Evolutionary conservation across 2,329 filamentous ascomycete species (phyloP), one percentile per base, ranked within the genome.

Genomic region (Myriosclerotinia curreyana): DNA sequence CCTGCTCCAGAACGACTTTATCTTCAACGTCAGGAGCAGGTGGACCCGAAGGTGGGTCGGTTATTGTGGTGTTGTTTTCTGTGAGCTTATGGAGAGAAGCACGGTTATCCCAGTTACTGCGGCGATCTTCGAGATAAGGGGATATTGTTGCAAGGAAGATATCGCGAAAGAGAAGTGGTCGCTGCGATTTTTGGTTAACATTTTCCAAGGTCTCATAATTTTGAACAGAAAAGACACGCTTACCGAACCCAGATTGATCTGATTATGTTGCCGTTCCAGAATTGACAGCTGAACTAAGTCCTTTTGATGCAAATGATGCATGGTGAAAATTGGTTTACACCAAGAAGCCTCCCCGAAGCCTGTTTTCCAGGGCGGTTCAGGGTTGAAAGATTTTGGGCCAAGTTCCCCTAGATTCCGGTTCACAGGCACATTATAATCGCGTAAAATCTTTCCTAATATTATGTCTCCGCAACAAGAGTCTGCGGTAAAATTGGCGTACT

Each of bases 291-390:
- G 36, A 15, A 58, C 52, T 6, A 64, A 22, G 53, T 67, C 66
- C 11, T 46, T 55, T 8, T 62, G 61, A 42, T 67, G 66, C 15
- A 67, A 22, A 58, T 66, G 64, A 60, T 67, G 66, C 14, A 66
- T 64, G 3, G 51, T 60, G 36, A 67, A 66, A 34, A 66, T 44
- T 31, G 61, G 58, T 36, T 22, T 48, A 53, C 66, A 67, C 64
- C 61, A 67, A 8, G 49, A 44, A 14, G 53, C 49, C 28, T 63
- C 55, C 3, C 64, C 54, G 22, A 66, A 67, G 3, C 48, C 48
- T n/a, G 62, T 66, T 46, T 61, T 67, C 62, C 62, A 67, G 5
- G 65, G 66, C 42, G 66, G 62, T 50, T 67, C 64, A 3, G 58
- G 64, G 48, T 64, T 38, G 51, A 67, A 67, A 22, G 64, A 62